These are phyloP conservation scores for Podospora pseudocomata DNA, from an alignment of 495 filamentous ascomycete species.

Conservation along the genomic window DNA sequence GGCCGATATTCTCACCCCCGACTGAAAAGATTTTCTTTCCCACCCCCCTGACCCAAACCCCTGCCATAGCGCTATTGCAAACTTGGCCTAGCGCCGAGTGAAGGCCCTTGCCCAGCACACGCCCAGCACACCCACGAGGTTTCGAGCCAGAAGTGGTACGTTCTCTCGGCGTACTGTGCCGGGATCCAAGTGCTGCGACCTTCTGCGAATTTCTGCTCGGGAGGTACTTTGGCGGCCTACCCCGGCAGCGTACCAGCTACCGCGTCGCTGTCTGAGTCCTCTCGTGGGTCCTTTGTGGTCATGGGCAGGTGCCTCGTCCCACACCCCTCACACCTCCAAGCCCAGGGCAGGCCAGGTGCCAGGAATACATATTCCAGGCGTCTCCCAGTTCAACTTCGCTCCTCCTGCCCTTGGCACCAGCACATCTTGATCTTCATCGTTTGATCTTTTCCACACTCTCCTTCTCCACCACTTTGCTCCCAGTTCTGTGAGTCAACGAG, in stretches of 20 bases:
- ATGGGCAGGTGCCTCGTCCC: constrained; percentile 32
- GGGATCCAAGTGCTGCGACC: constrained; percentile 11
- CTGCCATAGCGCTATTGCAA: constrained; percentile 24
- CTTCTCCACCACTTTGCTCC: constrained; percentile 22
- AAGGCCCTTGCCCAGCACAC: constrained; percentile 24
- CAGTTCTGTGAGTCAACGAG: constrained; percentile 27
- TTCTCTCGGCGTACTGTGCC: constrained; percentile 18
- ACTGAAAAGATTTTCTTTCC: constrained; percentile 23
- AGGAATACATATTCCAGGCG: constrained; percentile 32
- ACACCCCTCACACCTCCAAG: constrained; percentile 22
- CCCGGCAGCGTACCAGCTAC: constrained; percentile 21
- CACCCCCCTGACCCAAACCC: constrained; percentile 26
- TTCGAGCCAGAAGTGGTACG: constrained; percentile 21
- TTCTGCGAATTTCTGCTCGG: neutral
- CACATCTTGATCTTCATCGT: constrained; percentile 28
- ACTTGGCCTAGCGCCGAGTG: constrained; percentile 33
- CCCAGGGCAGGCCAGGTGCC: constrained; percentile 24
- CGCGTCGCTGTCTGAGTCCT: constrained; percentile 32
- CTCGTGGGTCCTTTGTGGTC: constrained; percentile 36
- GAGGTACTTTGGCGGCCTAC: constrained; percentile 20
- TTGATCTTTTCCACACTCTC: constrained; percentile 22
- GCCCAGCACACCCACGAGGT: constrained; percentile 6
- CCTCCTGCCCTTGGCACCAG: constrained; percentile 20
- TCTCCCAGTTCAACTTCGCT: constrained; percentile 32
- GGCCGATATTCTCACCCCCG: constrained; percentile 31